These are phyloP conservation scores for Myxozyma vanderwaltii DNA, from an alignment of 805 yeast genomes.

Conservation along the genomic window DNA sequence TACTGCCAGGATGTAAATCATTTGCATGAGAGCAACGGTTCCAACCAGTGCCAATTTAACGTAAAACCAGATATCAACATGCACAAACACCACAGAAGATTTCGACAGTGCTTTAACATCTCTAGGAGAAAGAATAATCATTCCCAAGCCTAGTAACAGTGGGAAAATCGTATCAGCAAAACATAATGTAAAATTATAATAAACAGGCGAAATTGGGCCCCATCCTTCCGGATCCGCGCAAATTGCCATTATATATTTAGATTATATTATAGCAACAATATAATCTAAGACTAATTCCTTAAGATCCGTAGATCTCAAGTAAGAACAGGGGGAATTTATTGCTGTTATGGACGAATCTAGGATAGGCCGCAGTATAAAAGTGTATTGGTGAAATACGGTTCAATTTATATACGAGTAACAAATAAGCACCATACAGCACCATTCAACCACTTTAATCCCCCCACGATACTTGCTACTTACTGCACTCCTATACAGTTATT, in stretches of 20 bases:
- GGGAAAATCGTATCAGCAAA: conserved; percentile 43
- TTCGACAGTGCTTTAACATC: conserved; percentile 13
- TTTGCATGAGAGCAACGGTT: conserved; percentile 14
- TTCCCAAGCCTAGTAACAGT: conserved; percentile 37
- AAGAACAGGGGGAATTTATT: not conserved
- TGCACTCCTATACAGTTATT: too few relatives aligned
- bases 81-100: conserved; percentile 5
- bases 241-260: too few relatives aligned
- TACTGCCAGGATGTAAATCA: conserved; percentile 9
- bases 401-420: too few relatives aligned
- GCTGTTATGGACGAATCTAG: too few relatives aligned
- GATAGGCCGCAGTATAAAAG: too few relatives aligned
- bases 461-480: too few relatives aligned
- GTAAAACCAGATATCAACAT: conserved; percentile 10
- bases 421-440: too few relatives aligned
- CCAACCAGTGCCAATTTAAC: not conserved
- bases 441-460: too few relatives aligned
- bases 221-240: conserved; percentile 41
- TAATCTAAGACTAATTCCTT: too few relatives aligned
- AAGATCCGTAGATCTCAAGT: too few relatives aligned
- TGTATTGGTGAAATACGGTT: too few relatives aligned
- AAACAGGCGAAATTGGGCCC: conserved; percentile 43
- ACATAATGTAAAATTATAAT: conserved; percentile 43
- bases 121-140: conserved; percentile 12
- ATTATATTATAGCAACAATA: too few relatives aligned